These are phyloP conservation scores for Abrus precatorius DNA, from an alignment of 306 rosid genomes.

Conservation along the genomic window DNA sequence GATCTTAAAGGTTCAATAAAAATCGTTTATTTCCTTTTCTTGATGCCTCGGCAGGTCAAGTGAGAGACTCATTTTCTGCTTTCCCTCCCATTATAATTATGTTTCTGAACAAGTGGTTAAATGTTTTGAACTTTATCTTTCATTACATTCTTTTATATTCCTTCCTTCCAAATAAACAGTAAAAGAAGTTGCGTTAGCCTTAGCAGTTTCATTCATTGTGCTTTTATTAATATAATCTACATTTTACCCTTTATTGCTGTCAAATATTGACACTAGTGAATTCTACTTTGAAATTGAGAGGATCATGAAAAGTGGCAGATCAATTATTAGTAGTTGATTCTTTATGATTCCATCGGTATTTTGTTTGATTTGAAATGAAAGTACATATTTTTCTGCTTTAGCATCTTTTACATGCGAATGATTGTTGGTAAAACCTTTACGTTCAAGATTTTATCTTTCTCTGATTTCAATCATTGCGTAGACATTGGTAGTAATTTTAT, in stretches of 20 bases:
- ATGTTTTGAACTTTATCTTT: background rate
- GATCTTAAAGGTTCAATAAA: background rate
- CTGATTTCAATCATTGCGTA: constrained; percentile 1
- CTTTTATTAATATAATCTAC: background rate
- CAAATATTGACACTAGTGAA: background rate
- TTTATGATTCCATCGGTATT: background rate
- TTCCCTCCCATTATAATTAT: background rate
- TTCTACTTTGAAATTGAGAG: background rate
- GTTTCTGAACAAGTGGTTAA: background rate
- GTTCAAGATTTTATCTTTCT: constrained; percentile 12
- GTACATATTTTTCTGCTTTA: constrained; percentile 9
- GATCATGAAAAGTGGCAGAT: background rate
- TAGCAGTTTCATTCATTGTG: background rate
- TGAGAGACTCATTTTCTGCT: background rate
- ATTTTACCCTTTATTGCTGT: constrained; percentile 4
- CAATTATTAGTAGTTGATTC: background rate
- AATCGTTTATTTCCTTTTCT: background rate
- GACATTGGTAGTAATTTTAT: background rate
- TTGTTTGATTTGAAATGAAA: constrained; percentile 12
- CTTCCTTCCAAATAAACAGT: background rate
- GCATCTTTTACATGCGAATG: constrained; percentile 10
- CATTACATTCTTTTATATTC: background rate
- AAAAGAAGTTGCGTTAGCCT: background rate
- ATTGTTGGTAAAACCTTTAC: background rate
- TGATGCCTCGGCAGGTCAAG: background rate